Conservation (phyloP, 169 alveolate species). For the Eimeria acervulina region DNA sequence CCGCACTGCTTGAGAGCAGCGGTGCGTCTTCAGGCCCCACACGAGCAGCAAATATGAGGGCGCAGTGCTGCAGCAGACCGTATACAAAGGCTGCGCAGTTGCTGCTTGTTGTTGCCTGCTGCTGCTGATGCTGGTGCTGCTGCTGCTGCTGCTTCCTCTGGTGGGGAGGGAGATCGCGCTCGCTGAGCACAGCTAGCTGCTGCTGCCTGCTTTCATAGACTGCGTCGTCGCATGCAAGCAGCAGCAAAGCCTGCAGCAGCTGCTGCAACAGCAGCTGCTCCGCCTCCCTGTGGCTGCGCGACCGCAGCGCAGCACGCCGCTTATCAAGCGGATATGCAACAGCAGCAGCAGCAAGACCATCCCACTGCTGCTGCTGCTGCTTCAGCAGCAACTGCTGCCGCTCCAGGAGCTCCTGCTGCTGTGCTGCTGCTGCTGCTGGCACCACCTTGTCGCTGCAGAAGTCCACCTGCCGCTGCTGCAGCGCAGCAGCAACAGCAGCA, state of each 20-base stretch:
- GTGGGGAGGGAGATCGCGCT: neutral
- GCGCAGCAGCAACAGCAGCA: constrained; percentile 49
- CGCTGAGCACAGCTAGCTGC: constrained; percentile 9
- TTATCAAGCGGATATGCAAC: constrained; percentile 40
- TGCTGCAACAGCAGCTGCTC: constrained; percentile 77
- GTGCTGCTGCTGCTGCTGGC: constrained; percentile 18
- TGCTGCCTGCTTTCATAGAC: constrained; percentile 54
- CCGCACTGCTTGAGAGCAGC: constrained; percentile 26
- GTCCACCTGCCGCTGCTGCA: constrained; percentile 40
- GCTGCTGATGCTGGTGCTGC: constrained; percentile 35
- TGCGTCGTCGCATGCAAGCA: constrained; percentile 80
- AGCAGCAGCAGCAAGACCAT: constrained; percentile 62
- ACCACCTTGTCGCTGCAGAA: constrained; percentile 58
- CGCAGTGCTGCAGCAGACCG: constrained; percentile 73
- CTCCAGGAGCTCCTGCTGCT: constrained; percentile 48
- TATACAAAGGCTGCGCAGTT: constrained; percentile 40
- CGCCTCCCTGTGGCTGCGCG: constrained; percentile 61
- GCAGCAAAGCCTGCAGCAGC: constrained; percentile 73
- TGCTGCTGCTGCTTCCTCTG: constrained; percentile 20
- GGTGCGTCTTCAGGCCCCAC: constrained; percentile 41
- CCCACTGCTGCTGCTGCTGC: constrained; percentile 76
- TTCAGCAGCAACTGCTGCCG: constrained; percentile 5
- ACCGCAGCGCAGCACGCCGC: constrained; percentile 71
- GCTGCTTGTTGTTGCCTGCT: constrained; percentile 2
- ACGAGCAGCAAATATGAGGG: constrained; percentile 75